A percentile compares a stretch with the other conserved stretches of the same genome.
Evolutionary conservation across 768 basidiomycete genomes (phyloP).

Genomic region (Hortiboletus campestris): DNA sequence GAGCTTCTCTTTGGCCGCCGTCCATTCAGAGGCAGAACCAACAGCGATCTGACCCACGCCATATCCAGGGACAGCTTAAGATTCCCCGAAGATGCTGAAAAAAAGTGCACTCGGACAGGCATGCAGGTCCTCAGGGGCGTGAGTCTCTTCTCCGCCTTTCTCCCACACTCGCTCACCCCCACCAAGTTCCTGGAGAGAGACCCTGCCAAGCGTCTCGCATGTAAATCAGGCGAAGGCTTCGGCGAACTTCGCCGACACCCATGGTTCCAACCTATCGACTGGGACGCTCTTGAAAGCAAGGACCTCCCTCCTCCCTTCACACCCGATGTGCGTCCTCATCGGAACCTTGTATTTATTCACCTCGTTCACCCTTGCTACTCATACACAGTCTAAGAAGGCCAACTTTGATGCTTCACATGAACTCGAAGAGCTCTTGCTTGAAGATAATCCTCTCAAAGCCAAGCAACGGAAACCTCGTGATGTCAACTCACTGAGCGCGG

Average conservation of each 20-base stretch:
- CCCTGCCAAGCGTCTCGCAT: slow-evolving; percentile 74
- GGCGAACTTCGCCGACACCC: slow-evolving; percentile 75
- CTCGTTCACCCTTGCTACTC: neutral
- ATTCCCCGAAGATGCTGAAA: slow-evolving; percentile 89
- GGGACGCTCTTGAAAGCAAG: slow-evolving; percentile 82
- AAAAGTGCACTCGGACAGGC: slow-evolving; percentile 72
- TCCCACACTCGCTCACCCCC: slow-evolving; percentile 11
- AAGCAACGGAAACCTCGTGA: slow-evolving; percentile 91
- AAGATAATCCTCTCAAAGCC: slow-evolving; percentile 96
- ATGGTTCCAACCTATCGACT: slow-evolving; percentile 90
- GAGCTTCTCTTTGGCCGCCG: slow-evolving; percentile 90
- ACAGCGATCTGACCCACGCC: slow-evolving; percentile 87
- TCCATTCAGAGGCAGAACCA: slow-evolving; percentile 92
- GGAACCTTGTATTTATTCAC: neutral
- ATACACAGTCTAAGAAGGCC: slow-evolving; percentile 86
- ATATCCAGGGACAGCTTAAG: slow-evolving; percentile 84
- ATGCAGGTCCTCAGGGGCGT: slow-evolving; percentile 81
- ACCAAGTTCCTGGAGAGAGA: slow-evolving; percentile 85
- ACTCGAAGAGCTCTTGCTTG: slow-evolving; percentile 90
- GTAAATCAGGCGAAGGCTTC: slow-evolving; percentile 77
- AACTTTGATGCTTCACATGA: slow-evolving; percentile 99
- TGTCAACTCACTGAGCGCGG: slow-evolving; percentile 70
- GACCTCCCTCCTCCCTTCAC: slow-evolving; percentile 77
- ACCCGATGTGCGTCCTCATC: slow-evolving; percentile 65
- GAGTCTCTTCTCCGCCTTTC: slow-evolving; percentile 32